Evolutionary conservation across 495 filamentous ascomycete genomes (phyloP), one percentile per base, ranked within the genome.

Genomic region (Tuber microsphaerosporum): DNA sequence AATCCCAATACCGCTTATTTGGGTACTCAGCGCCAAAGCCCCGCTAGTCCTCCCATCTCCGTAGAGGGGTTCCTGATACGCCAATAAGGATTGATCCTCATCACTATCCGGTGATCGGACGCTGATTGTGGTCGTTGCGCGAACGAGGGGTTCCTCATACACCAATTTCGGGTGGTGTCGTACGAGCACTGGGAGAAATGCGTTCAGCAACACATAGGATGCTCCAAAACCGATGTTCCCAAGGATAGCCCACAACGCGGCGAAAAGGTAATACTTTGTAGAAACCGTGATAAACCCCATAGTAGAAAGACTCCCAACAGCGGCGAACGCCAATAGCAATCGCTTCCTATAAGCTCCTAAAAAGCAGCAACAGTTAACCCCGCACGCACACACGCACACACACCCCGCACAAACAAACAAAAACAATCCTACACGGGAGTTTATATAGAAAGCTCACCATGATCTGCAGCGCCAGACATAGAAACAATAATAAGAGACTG

Each of bases 401-500:
- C n/a, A 34, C 39, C 7, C 22, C n/a, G 37, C n/a, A 71, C 20
- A 71, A 42, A 44, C 31, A 71, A 43, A 42, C 74, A 20, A 34
- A 37, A 43, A 20, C 26, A 34, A 73, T 6, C 26, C 31, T 14
- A 44, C 48, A 43, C 70, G 48, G 74, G 43, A 75, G 69, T 43
- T 42, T 74, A 39, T 51, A 69, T 48, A 73, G 45, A 34, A 41
- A 65, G 70, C 76, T 91, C 92, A 75, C 95, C 95, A 84, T 98
- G 95, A 82, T 99, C 95, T 69, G 95, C 95, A 65, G 95, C 95
- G 45, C 92, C 95, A 76, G 92, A 94, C 88, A 99, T 97, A 74
- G 93, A 96, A 75, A 99, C 91, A 43, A 99, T 96, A 46, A 99
- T 84, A 34, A 97, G 84, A 14, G 94, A 90, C 84, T 99, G 95